These are phyloP conservation scores for Aspergillus clavatus DNA, from an alignment of 2,329 filamentous ascomycete genomes.

Conservation along the genomic window DNA sequence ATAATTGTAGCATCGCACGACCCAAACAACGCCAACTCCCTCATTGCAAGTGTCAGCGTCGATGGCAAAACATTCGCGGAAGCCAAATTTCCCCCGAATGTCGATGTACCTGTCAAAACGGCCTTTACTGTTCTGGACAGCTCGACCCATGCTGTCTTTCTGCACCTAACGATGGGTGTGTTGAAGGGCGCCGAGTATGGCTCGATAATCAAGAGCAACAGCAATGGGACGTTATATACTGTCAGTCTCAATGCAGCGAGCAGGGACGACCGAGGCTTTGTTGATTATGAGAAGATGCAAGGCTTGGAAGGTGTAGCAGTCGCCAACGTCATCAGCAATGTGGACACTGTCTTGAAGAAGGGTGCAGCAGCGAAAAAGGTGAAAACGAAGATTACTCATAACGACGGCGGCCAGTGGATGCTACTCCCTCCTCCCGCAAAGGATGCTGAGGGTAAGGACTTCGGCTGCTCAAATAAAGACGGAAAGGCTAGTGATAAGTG, in stretches of 20 bases:
- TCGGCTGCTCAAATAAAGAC: constrained; percentile 58
- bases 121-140: constrained; percentile 93
- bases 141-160: constrained; percentile 87
- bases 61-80: constrained; percentile 78
- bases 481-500: constrained; percentile 60
- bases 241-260: constrained; percentile 78
- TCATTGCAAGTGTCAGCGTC: constrained; percentile 76
- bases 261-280: constrained; percentile 68
- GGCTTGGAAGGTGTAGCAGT: constrained; percentile 86
- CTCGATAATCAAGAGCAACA: constrained; percentile 94
- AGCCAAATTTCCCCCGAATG: constrained; percentile 80
- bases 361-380: constrained; percentile 67
- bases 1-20: constrained; percentile 76
- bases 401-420: constrained; percentile 86
- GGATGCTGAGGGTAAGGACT: constrained; percentile 67
- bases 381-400: constrained; percentile 90
- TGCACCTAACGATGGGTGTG: constrained; percentile 80
- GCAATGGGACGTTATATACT: constrained; percentile 93
- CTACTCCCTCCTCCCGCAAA: constrained; percentile 67
- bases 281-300: constrained; percentile 94
- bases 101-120: constrained; percentile 70
- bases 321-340: constrained; percentile 79
- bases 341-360: constrained; percentile 55
- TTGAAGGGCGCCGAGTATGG: constrained; percentile 65
- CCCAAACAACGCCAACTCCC: constrained; percentile 57